Conservation (phyloP, 176 grass and related monocot species). For the Musa beccarii region DNA sequence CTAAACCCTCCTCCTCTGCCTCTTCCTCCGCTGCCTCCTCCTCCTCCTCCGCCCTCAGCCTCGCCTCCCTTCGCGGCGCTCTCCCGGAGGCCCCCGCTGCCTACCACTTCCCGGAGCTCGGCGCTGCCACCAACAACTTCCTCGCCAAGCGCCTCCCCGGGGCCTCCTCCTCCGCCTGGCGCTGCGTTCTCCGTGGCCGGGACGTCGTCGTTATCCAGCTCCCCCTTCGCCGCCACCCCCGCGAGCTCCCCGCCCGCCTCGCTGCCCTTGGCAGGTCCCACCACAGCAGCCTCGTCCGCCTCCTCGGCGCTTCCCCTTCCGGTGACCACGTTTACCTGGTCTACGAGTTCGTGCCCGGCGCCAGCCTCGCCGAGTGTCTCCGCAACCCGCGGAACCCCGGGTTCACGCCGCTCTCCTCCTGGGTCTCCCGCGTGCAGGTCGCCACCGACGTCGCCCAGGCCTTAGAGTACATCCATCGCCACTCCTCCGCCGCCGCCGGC, state of each 20-base stretch:
- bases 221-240: background rate
- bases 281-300: conserved; percentile 44
- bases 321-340: conserved; percentile 54
- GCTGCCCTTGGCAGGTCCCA: conserved; percentile 28
- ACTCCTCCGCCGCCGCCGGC: conserved; percentile 25
- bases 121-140: conserved; percentile 64
- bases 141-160: conserved; percentile 39
- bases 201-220: conserved; percentile 49
- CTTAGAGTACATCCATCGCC: conserved; percentile 64
- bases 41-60: conserved; percentile 16
- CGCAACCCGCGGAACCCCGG: conserved; percentile 32
- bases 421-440: conserved; percentile 41
- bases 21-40: background rate
- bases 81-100: conserved; percentile 28
- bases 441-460: conserved; percentile 56
- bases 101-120: conserved; percentile 58
- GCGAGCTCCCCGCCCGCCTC: conserved; percentile 21
- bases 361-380: conserved; percentile 44
- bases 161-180: conserved; percentile 35
- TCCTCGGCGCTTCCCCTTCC: conserved; percentile 57
- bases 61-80: conserved; percentile 34
- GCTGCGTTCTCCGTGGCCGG: conserved; percentile 46
- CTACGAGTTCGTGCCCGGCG: conserved; percentile 34
- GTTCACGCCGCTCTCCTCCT: conserved; percentile 43
- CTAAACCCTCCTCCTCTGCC: conserved; percentile 14